Conservation (phyloP, 208 protist species). For the Leishmania tropica region DNA sequence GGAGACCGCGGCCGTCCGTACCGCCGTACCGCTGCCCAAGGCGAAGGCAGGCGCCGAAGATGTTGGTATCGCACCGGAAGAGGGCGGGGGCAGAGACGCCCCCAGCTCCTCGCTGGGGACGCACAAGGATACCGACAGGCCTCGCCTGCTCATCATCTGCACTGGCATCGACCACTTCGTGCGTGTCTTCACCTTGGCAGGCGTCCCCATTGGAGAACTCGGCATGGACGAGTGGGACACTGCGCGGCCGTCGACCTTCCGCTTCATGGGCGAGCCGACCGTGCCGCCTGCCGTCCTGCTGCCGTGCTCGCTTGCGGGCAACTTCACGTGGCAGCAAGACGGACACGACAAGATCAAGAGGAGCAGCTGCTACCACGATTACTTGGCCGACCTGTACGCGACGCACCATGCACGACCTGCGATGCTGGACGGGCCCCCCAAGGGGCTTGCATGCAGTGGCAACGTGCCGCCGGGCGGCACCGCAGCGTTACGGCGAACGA, state of each 20-base stretch:
- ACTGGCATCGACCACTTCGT: constrained; percentile 64
- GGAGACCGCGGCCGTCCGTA: neutral
- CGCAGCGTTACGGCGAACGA: neutral
- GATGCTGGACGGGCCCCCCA: neutral
- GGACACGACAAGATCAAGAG: neutral
- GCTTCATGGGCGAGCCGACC: constrained; percentile 54
- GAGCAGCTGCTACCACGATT: constrained; percentile 35
- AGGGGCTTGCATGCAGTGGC: neutral
- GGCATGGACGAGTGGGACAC: constrained; percentile 69
- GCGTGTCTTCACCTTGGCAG: constrained; percentile 66
- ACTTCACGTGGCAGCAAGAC: constrained; percentile 27
- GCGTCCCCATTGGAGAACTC: constrained; percentile 71
- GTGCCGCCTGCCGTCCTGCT: constrained; percentile 19
- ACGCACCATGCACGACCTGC: constrained; percentile 12
- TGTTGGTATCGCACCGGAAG: neutral
- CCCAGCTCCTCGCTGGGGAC: neutral
- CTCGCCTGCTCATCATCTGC: constrained; percentile 60
- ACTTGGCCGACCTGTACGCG: constrained; percentile 32
- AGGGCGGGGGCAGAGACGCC: too few species aligned
- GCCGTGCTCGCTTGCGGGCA: constrained; percentile 15
- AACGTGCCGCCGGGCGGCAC: neutral
- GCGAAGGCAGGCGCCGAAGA: neutral
- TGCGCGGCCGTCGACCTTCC: constrained; percentile 42
- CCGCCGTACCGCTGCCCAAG: neutral
- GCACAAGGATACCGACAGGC: neutral